phyloP scores from a whole-genome alignment of 345 rosid species.

The Carallia pectinifolia region DNA sequence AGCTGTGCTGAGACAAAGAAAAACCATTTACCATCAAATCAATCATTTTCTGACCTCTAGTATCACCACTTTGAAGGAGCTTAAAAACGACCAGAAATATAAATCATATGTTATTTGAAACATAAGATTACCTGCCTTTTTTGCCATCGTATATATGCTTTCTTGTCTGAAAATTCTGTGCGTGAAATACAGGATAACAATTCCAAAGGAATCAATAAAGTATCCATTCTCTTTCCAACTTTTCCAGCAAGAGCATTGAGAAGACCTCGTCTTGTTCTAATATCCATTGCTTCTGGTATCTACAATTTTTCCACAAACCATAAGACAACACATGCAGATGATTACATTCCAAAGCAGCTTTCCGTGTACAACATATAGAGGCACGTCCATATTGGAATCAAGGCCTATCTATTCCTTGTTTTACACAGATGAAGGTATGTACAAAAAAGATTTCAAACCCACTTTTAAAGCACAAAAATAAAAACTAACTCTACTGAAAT shows the following conservation, averaged over 20 bases:
- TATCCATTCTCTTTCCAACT: slow-evolving; percentile 93
- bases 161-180: slow-evolving; percentile 93
- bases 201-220: slow-evolving; percentile 84
- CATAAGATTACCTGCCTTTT: slow-evolving; percentile 85
- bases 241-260: slow-evolving; percentile 86
- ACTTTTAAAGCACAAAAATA: no score
- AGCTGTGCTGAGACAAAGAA: slow-evolving; percentile 50
- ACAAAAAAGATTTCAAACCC: no score
- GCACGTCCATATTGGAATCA: no score
- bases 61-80: slow-evolving; percentile 16
- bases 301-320: slow-evolving; percentile 18
- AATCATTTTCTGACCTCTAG: slow-evolving; percentile 5
- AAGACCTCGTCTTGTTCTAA: slow-evolving; percentile 90
- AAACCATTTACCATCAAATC: slow-evolving; percentile 13
- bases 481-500: not conserved
- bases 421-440: no score
- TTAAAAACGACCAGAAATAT: slow-evolving; percentile 5
- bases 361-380: no score
- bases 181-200: slow-evolving; percentile 84
- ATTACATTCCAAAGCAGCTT: no score
- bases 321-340: no score
- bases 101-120: not conserved
- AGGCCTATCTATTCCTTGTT: no score
- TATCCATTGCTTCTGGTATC: slow-evolving; percentile 97
- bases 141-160: slow-evolving; percentile 95